Percentiles rank a stretch among this genome's conserved stretches.
These are phyloP conservation scores for Pleurotus pulmonarius DNA, from an alignment of 768 basidiomycete genomes.

Conservation along the genomic window DNA sequence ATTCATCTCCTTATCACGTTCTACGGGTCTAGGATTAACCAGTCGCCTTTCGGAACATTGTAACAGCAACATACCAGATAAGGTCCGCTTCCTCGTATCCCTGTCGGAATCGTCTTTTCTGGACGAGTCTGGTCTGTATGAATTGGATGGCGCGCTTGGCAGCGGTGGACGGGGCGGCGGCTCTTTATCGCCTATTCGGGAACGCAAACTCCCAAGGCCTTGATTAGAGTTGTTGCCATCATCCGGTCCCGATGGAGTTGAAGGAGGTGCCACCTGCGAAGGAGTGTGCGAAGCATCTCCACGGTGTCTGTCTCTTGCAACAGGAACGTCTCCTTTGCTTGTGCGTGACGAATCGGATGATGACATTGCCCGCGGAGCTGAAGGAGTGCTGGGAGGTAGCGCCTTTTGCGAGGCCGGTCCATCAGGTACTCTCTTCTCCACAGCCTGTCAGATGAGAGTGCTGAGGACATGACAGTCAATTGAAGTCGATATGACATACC, in stretches of 20 bases:
- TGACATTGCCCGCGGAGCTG: constrained; percentile 71
- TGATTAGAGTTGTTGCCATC: constrained; percentile 8
- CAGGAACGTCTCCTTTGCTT: constrained; percentile 33
- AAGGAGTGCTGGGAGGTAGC: constrained; percentile 57
- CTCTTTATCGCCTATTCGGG: constrained; percentile 65
- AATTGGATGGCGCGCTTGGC: constrained; percentile 35
- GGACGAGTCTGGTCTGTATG: constrained; percentile 42
- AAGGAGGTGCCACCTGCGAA: constrained; percentile 7
- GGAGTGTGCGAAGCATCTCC: constrained; percentile 26
- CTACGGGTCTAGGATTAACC: constrained; percentile 25
- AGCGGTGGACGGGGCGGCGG: constrained; percentile 19
- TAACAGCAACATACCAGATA: constrained; percentile 48
- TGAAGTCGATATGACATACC: constrained; percentile 33
- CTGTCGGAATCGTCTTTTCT: constrained; percentile 57
- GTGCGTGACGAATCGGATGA: constrained; percentile 37
- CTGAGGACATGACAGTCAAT: neutral
- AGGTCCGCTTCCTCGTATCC: constrained; percentile 64
- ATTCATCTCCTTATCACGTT: constrained; percentile 58
- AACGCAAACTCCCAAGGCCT: constrained; percentile 30
- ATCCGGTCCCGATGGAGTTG: constrained; percentile 3
- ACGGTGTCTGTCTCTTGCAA: constrained; percentile 45
- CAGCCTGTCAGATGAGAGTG: constrained; percentile 28
- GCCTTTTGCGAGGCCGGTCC: constrained; percentile 40
- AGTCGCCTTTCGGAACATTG: neutral
- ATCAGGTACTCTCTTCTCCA: constrained; percentile 56